Evolutionary conservation across 139 green algal species (phyloP), one percentile per base, ranked within the genome.

Genomic region (Gonium pectorale): DNA sequence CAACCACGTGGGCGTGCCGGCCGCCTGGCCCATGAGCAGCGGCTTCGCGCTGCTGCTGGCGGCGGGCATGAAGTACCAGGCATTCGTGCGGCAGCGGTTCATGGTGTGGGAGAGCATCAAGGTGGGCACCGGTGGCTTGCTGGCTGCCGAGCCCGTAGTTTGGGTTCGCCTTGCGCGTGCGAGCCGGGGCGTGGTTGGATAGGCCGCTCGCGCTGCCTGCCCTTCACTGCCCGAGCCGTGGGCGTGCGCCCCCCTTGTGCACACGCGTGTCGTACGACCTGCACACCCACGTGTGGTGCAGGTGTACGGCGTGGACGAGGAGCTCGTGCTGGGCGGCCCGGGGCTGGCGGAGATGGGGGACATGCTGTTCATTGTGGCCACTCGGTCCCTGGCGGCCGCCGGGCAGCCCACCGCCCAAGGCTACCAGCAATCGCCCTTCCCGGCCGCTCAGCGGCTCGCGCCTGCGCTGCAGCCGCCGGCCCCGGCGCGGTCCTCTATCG

Each of bases 21-120:
- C n/a, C 37, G 35, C 19, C 43, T 77, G 62, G 62, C 31, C 37
- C 56, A 72, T 72, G 40, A 24, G 75, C 71, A 51, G 49, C 49
- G 71, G 71, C 21, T 43, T 80, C 6, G 49, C 71, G 33, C 71
- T 80, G 71, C 71, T 80, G 71, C 49, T 80, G 33, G 71, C 71
- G 13, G 37, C 33, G 11, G 71, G 49, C 33, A 80, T 80, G 71
- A 40, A 22, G 19, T 52, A 51, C 33, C 49, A 67, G 71, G 51
- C 49, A 0, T 80, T 80, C 37, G 35, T 43, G 38, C 49, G 51
- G 33, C 71, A 80, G 35, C 49, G 71, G 6, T 35, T 80, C 51
- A 67, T 80, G 71, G 51, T 80, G 49, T 80, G 71, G 71, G 71
- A 80, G 71, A 80, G 71, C 51, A 35, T 49, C 2, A 51, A 67